Evolutionary conservation across 257 asterid genomes (phyloP), one percentile per base, ranked within the genome.

Genomic region (Euphrasia confusa): DNA sequence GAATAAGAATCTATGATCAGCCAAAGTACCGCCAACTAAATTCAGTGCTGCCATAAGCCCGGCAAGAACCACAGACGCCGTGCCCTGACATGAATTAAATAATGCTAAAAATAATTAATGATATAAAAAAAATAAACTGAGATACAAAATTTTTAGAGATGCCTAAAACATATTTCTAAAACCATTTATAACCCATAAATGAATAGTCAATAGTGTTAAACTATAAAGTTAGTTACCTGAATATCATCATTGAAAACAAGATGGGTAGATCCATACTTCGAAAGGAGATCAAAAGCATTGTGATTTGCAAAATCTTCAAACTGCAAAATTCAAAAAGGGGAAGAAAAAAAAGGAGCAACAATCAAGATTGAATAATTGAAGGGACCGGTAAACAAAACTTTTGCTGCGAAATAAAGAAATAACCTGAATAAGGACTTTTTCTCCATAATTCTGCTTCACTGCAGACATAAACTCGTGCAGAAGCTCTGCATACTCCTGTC

Each of bases 241-340:
- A 90, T 90, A 78, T 90, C 98, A 73, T 90, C 98, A 4, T 90
- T 90, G 80, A 90, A 90, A 64, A 88, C 98, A 35, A 90, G 95
- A 80, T 90, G 98, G 13, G 86, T 82, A 24, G 88, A 67, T 63
- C 98, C 80, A 58, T 85, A 90, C 83, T 90, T 90, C 26, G 95
- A 94, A 69, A 90, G 90, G 67, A 90, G 94, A 75, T 90, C 98
- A 55, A 90, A 90, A 24, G 98, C 98, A 75, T 90, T 90, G 82
- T 90, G 98, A 73, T 90, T 90, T 26, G 98, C 98, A 67, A 91
- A 91, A 71, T 91, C 98, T 80, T 91, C 98, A 77, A 91, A 91
- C 98, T 91, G 89, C 70, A 66, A 4, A 63, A 35, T 15, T 17
- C 1, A 27, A 35, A 28, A 24, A 54, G 39, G 42, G 56, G 62